These are phyloP conservation scores for Zarea fungicola DNA, from an alignment of 2,329 filamentous ascomycete species.

Conservation along the genomic window DNA sequence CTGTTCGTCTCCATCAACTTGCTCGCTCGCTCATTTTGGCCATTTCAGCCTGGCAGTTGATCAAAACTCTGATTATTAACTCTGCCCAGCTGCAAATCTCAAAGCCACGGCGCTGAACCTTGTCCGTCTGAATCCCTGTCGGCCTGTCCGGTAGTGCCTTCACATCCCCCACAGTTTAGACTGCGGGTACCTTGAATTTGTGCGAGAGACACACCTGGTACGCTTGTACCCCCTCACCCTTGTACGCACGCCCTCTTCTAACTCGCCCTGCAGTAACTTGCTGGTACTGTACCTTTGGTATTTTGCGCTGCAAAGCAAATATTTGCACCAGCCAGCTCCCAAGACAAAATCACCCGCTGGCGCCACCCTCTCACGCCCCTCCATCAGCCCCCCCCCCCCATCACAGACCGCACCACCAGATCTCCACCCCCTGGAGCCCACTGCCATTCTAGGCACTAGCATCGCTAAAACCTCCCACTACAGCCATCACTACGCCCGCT, in stretches of 20 bases:
- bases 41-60: too few relatives aligned
- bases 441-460: neutral
- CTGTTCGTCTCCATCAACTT: too few relatives aligned
- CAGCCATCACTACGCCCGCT: neutral
- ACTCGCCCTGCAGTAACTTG: slow-evolving; percentile 3
- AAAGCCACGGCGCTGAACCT: too few relatives aligned
- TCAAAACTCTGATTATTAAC: too few relatives aligned
- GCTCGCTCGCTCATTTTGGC: too few relatives aligned
- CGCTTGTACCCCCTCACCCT: neutral
- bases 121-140: slow-evolving; percentile 3
- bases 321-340: too few relatives aligned
- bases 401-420: neutral
- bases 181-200: neutral
- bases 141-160: neutral
- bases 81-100: too few relatives aligned
- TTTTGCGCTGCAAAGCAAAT: too few relatives aligned
- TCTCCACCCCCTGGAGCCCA: slow-evolving; percentile 1
- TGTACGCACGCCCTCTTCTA: too few relatives aligned
- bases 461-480: neutral
- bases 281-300: neutral
- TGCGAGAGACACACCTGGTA: neutral
- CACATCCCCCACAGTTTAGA: neutral
- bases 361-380: neutral
- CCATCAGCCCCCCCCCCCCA: neutral
- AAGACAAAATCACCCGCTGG: slow-evolving; percentile 3